A percentile compares a stretch with the other conserved stretches of the same genome.
These are phyloP conservation scores for Amylostereum areolatum DNA, from an alignment of 1,284 basidiomycete genomes.

Conservation along the genomic window DNA sequence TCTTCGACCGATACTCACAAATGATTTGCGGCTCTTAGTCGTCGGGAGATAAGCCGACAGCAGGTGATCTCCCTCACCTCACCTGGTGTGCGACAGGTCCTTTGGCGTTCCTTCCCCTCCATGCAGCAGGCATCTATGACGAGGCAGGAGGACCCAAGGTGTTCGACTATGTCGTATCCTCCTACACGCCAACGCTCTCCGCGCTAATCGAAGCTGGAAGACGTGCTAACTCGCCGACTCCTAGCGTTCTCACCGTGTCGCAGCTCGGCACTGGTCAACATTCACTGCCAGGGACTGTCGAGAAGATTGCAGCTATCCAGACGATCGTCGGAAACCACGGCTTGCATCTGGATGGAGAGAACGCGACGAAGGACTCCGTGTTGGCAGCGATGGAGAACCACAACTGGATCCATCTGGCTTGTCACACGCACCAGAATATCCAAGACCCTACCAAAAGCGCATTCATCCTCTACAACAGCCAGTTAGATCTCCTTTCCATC, in stretches of 20 bases:
- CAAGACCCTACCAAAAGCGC: background rate
- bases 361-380: background rate
- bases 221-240: too few species aligned
- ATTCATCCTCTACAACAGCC: background rate
- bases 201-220: background rate
- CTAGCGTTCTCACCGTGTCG: background rate
- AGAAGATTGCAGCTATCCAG: background rate
- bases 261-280: background rate
- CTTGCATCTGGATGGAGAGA: constrained; percentile 9
- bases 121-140: constrained; percentile 16
- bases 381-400: background rate
- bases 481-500: background rate
- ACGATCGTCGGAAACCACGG: constrained; percentile 9
- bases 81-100: constrained; percentile 19
- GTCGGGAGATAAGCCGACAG: background rate
- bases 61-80: constrained; percentile 7
- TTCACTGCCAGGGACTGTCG: background rate
- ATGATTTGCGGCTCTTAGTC: background rate
- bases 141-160: background rate
- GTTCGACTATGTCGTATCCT: constrained; percentile 16
- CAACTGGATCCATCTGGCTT: background rate
- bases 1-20: background rate
- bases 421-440: background rate
- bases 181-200: constrained; percentile 17
- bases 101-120: constrained; percentile 17